Evolutionary conservation across 345 rosid species (phyloP).

Genomic region (Cardamine resedifolia): DNA sequence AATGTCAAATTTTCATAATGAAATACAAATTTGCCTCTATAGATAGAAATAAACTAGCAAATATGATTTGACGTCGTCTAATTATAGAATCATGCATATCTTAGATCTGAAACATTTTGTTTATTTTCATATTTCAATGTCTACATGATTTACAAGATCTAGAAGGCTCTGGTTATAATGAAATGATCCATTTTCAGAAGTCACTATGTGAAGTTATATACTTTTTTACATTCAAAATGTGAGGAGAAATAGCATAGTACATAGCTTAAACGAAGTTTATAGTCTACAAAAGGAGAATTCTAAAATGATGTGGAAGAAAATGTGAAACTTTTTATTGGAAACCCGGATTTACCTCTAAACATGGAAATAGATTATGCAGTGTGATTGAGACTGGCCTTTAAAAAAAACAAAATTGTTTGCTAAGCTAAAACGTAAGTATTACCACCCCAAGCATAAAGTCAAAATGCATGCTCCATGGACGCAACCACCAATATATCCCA

Average conservation of each 20-base stretch:
- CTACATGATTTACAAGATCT: neutral
- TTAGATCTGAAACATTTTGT: too few species aligned
- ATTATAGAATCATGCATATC: too few species aligned
- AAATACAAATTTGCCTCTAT: too few species aligned
- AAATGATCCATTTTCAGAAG: neutral
- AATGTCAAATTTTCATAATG: too few species aligned
- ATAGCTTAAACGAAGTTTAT: neutral
- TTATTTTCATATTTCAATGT: neutral
- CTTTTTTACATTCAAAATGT: neutral
- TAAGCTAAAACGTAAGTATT: neutral
- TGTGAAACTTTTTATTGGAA: neutral
- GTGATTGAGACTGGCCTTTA: neutral
- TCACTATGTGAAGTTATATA: neutral
- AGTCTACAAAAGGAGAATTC: neutral
- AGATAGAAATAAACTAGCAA: too few species aligned
- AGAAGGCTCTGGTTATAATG: neutral
- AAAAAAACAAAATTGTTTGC: neutral
- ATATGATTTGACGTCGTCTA: too few species aligned
- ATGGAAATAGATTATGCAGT: neutral
- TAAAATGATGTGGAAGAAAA: neutral
- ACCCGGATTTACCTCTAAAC: neutral
- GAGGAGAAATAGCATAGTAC: neutral
- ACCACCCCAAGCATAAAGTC: neutral
- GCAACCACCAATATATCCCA: neutral
- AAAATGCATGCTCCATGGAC: neutral